Conservation (phyloP, 78 protist species). For the Dictyostelium capitatum region DNA sequence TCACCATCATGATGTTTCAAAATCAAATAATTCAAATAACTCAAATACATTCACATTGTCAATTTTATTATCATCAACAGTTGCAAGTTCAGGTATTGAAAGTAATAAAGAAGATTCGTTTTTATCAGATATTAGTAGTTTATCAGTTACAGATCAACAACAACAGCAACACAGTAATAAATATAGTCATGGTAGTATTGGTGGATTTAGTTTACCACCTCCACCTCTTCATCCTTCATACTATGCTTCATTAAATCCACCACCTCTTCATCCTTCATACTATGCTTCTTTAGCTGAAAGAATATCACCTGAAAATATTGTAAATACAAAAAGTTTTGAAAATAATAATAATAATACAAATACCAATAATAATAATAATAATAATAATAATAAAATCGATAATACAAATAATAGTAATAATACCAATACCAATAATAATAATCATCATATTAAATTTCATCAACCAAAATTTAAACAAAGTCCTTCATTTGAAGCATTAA, state of each 20-base stretch:
- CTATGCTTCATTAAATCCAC: slow-evolving; percentile 17
- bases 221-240: slow-evolving; percentile 2
- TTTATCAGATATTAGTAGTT: background rate
- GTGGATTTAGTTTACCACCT: slow-evolving; percentile 23
- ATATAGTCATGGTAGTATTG: background rate
- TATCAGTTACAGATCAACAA: background rate
- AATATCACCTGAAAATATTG: background rate
- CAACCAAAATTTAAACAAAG: background rate
- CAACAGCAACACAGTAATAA: background rate
- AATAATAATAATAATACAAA: background rate
- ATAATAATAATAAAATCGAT: background rate
- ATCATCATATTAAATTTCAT: background rate
- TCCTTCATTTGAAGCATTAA: background rate
- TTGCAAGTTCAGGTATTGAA: background rate
- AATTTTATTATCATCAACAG: background rate
- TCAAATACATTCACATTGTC: background rate
- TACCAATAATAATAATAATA: background rate
- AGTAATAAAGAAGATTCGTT: slow-evolving; percentile 9
- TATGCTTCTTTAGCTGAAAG: background rate
- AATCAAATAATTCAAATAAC: background rate
- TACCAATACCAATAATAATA: background rate
- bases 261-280: background rate
- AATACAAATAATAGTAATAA: background rate
- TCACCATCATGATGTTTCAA: background rate
- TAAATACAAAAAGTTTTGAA: background rate